A percentile compares a stretch with the other conserved stretches of the same genome.
Conservation (phyloP, 2,329 filamentous ascomycete species). For the Colletotrichum acutatum region DNA sequence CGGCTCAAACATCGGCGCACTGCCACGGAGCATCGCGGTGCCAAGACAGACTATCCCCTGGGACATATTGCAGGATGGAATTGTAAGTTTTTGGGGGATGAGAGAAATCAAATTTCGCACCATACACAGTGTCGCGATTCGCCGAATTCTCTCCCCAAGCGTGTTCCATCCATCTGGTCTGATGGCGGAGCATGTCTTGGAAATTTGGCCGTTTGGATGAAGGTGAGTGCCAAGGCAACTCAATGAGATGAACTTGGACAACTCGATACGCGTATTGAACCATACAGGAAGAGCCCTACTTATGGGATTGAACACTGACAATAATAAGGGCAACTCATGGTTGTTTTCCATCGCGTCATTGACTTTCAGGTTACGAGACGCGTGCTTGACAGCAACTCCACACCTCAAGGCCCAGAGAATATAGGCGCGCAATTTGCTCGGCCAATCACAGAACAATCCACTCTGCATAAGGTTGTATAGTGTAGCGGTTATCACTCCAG, state of each 20-base stretch:
- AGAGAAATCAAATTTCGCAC: conserved; percentile 5
- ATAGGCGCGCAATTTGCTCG: rapidly evolving
- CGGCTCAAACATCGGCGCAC: not conserved
- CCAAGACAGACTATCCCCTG: conserved; percentile 16
- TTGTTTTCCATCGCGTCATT: not conserved
- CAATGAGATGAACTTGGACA: not conserved
- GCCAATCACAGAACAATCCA: conserved; percentile 5
- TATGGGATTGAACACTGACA: not conserved
- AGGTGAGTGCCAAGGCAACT: not conserved
- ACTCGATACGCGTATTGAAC: no score
- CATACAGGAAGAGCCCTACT: not conserved
- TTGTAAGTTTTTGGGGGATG: not conserved
- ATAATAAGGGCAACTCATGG: not conserved
- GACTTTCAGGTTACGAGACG: not conserved
- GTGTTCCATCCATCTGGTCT: not conserved
- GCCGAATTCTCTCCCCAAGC: not conserved
- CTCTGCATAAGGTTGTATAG: conserved; percentile 13
- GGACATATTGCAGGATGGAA: conserved; percentile 17
- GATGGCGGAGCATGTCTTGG: not conserved
- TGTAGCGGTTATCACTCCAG: conserved; percentile 36
- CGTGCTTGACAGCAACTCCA: not conserved
- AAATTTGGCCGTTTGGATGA: not conserved
- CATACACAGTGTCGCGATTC: conserved; percentile 5
- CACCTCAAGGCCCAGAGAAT: rapidly evolving
- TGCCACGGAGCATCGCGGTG: conserved; percentile 6